Evolutionary conservation across 345 rosid species (phyloP), one percentile per base, ranked within the genome.

Genomic region (Rhizophora apiculata): DNA sequence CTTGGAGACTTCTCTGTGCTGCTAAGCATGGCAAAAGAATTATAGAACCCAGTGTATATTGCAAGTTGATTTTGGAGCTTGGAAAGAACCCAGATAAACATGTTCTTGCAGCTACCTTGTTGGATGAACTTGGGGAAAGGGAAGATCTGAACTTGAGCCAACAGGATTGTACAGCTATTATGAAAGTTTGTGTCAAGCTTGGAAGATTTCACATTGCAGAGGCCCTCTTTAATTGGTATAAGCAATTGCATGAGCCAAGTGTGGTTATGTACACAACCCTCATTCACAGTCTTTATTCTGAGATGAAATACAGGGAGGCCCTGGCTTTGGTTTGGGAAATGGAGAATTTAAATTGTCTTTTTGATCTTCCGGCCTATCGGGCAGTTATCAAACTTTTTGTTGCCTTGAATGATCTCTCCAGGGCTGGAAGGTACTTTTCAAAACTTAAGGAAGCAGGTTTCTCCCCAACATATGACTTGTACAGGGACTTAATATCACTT

Each of bases 371-470:
- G 0, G 49, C 49, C 19, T 43, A 13, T 43, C 49, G 18, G 49
- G 18, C 89, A 18, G 86, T 81, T 9, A 89, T 94, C 51, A 88
- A 78, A 79, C 85, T 94, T 52, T 88, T 87, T 73, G 87, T 84
- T 68, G 93, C 91, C 32, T 43, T 43, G 49, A 13, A 43, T 13
- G 49, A 43, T 43, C 16, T 43, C 16, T 68, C 89, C 9, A 86
- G 96, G 78, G 87, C 96, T 39, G 83, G 60, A 58, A 82, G 97
- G 64, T 91, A 91, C 62, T 91, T 91, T 80, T 82, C 93, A 0
- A 91, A 85, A 63, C 89, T 91, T n/a, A 94, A 89, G 75, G 98
- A 91, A 79, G 92, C 94, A 7, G 93, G 97, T 58, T 91, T 93
- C 61, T 82, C 85, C 13, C 94, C 98, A 13, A 86, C 91, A 3